These are phyloP conservation scores for Amanita subjunquillea DNA, from an alignment of 768 basidiomycete species.

Conservation along the genomic window DNA sequence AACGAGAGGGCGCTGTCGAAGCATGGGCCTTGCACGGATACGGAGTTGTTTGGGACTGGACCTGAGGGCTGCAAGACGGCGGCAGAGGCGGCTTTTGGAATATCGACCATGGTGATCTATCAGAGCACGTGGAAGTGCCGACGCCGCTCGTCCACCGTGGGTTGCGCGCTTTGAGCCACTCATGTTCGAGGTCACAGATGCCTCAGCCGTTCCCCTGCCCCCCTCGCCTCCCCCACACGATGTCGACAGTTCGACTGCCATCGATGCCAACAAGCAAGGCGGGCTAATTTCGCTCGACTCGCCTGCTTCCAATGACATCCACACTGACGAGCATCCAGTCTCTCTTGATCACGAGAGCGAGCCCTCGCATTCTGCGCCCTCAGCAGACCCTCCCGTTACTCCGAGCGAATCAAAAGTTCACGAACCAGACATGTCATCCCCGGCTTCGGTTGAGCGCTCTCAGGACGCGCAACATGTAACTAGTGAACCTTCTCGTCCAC, in stretches of 20 bases:
- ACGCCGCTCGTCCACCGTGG: neutral
- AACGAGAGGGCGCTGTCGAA: conserved; percentile 65
- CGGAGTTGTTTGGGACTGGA: conserved; percentile 50
- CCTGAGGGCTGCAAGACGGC: conserved; percentile 75
- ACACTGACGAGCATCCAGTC: neutral
- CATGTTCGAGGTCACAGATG: conserved; percentile 4
- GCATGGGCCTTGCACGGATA: conserved; percentile 80
- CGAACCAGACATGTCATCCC: neutral
- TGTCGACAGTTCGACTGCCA: neutral
- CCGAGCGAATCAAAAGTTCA: neutral
- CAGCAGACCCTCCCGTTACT: conserved; percentile 2
- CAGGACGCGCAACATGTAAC: conserved; percentile 3
- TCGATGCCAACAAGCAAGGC: neutral
- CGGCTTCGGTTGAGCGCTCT: neutral
- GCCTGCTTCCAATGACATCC: neutral
- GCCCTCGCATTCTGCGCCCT: conserved; percentile 2
- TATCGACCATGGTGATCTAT: neutral
- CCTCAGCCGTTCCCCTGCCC: conserved; percentile 1
- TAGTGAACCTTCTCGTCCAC: conserved; percentile 9
- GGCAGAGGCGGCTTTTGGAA: conserved; percentile 55
- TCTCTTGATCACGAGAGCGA: neutral
- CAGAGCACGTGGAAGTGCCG: conserved; percentile 1
- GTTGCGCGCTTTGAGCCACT: neutral
- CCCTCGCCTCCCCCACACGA: conserved; percentile 3
- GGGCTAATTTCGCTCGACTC: neutral